phyloP scores from a whole-genome alignment of 2,329 filamentous ascomycete species.

The Furcasterigmium sp. region DNA sequence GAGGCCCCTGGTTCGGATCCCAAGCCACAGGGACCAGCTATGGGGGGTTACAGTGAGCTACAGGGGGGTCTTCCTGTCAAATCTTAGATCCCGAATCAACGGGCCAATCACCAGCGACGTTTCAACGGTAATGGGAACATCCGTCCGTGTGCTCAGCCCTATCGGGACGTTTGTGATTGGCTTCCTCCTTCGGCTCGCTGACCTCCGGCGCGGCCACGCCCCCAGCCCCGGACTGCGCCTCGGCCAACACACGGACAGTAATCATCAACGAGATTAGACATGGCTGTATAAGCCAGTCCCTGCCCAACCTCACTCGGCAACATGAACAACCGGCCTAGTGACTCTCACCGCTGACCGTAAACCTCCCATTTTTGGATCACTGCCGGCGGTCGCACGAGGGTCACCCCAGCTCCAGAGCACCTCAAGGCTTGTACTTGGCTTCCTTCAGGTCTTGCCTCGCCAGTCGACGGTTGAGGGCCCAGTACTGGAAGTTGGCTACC shows the following conservation, averaged over 20 bases:
- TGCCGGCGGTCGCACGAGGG: no score
- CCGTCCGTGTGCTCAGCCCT: not conserved
- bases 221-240: not conserved
- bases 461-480: conserved; percentile 1
- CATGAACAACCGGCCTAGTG: no score
- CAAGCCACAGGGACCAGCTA: no score
- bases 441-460: not conserved
- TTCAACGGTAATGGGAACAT: not conserved
- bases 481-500: conserved; percentile 4
- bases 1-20: no score
- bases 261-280: no score
- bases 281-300: no score
- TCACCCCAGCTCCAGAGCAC: no score
- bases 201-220: not conserved
- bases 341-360: no score
- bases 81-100: not conserved
- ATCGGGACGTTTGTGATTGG: not conserved
- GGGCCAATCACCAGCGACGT: not conserved
- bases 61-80: not conserved
- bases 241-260: not conserved
- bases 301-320: no score
- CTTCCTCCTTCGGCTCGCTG: not conserved
- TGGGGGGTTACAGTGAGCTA: no score
- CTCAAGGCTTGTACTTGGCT: not conserved
- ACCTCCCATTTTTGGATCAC: no score